Conservation (phyloP, 2,329 filamentous ascomycete species). For the Penicillium sp. region DNA sequence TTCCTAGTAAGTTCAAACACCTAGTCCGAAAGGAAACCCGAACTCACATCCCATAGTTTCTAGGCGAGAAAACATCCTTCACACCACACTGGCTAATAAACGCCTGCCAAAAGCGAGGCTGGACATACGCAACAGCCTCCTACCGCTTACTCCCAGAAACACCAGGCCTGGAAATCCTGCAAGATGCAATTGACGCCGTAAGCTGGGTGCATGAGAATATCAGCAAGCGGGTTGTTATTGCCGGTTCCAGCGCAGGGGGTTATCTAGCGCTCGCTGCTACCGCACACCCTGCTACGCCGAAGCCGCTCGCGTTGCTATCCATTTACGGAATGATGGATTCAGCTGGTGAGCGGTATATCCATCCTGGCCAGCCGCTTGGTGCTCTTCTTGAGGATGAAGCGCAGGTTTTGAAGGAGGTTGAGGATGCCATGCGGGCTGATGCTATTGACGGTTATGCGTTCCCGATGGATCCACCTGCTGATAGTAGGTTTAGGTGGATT, state of each 20-base stretch:
- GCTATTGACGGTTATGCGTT: slow-evolving; percentile 1
- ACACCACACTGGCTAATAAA: slow-evolving; percentile 11
- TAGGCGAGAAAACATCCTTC: slow-evolving; percentile 4
- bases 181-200: slow-evolving; percentile 6
- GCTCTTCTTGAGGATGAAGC: neutral
- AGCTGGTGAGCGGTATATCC: neutral
- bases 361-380: neutral
- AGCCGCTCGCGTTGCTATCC: neutral
- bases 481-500: slow-evolving; percentile 5
- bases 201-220: slow-evolving; percentile 8
- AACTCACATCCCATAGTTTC: neutral
- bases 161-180: slow-evolving; percentile 5
- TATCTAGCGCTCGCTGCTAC: slow-evolving; percentile 14
- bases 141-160: slow-evolving; percentile 11
- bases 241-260: slow-evolving; percentile 15
- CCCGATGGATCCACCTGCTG: neutral
- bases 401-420: neutral
- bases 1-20: neutral
- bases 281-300: slow-evolving; percentile 1
- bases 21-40: neutral
- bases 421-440: neutral
- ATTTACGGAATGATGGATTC: slow-evolving; percentile 3
- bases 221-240: slow-evolving; percentile 6
- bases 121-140: slow-evolving; percentile 13
- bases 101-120: slow-evolving; percentile 7